Base-by-base conservation (phyloP, 768 basidiomycete genomes). In the Rhodosporidiobolus odoratus region DNA sequence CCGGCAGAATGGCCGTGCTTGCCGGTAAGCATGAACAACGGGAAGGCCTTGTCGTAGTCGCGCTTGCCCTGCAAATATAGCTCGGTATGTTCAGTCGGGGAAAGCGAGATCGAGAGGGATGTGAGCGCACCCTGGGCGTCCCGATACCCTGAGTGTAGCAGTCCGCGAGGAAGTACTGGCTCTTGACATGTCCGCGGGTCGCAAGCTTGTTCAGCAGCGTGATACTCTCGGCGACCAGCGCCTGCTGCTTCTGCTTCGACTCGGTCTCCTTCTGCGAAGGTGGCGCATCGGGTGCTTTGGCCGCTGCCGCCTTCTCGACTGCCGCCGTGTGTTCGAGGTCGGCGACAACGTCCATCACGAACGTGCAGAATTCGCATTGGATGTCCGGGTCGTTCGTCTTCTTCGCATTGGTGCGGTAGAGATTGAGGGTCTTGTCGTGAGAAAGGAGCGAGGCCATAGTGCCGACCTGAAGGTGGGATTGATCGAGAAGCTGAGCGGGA, bases 1-100 rank as follows among this genome's bases (percentile, higher is more conserved):
- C 92, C 94, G 76, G 97, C 94, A 4, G 92, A 89, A 78, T 98
- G 95, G 23, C 92, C 90, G 76, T 98, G 96, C 80, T 99, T 99
- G 43, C 95, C 91, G 2, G 95, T 92, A 45, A 96, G 86, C 23
- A 95, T 88, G 78, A 98, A 98, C 54, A 99, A 84, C 16, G 95
- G 96, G 80, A 92, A 95, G 7, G 96, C 96, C 66, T 89, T 87
- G 82, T 98, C 96, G 77, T 97, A 98, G 81, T 99, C 96, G 79
- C 97, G 94, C 77, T 87, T 88, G 72, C 84, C 86, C 81, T 76
- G 58, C 12, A 12, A 3, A 30, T 15, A 45, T 45, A 30, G 10
- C 25, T 17, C 25, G 43, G 30, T 53, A 30, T 19, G 10, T 21
- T 3, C 2, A 23, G n/a, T 52, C 6, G 50, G n/a, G 25, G 34